Conservation (phyloP, 2,329 filamentous ascomycete species). For the Allantophomopsis cytisporea region DNA sequence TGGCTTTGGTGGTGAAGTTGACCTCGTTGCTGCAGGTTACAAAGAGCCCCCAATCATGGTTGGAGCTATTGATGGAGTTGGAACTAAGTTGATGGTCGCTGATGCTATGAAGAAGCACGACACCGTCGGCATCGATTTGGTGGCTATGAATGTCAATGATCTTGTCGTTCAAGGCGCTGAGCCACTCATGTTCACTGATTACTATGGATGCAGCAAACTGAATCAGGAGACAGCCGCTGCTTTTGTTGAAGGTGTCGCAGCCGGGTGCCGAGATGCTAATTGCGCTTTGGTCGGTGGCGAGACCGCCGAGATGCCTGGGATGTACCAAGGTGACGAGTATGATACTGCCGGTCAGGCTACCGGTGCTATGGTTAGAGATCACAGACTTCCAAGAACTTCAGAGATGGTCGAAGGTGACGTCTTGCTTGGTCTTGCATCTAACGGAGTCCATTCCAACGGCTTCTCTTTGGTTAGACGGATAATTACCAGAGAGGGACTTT, state of each 20-base stretch:
- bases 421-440: constrained; percentile 73
- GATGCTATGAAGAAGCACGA: constrained; percentile 82
- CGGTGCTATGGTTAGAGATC: constrained; percentile 59
- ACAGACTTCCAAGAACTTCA: constrained; percentile 61
- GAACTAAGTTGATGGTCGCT: constrained; percentile 93
- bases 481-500: constrained; percentile 57
- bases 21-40: constrained; percentile 64
- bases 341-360: constrained; percentile 86
- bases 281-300: constrained; percentile 94
- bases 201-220: constrained; percentile 87
- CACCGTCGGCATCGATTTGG: constrained; percentile 90
- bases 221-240: constrained; percentile 62
- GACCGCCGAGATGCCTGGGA: constrained; percentile 95
- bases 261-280: constrained; percentile 71
- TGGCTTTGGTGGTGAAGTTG: constrained; percentile 83
- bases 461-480: constrained; percentile 95
- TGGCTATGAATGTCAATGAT: constrained; percentile 99
- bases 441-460: constrained; percentile 88
- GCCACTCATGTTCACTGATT: constrained; percentile 93
- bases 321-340: constrained; percentile 82
- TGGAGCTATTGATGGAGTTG: constrained; percentile 92
- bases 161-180: constrained; percentile 91
- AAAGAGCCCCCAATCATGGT: constrained; percentile 66
- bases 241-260: constrained; percentile 86
- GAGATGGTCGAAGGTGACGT: constrained; percentile 75